phyloP scores from a whole-genome alignment of 2,329 filamentous ascomycete genomes.

The Claviceps digitariae region DNA sequence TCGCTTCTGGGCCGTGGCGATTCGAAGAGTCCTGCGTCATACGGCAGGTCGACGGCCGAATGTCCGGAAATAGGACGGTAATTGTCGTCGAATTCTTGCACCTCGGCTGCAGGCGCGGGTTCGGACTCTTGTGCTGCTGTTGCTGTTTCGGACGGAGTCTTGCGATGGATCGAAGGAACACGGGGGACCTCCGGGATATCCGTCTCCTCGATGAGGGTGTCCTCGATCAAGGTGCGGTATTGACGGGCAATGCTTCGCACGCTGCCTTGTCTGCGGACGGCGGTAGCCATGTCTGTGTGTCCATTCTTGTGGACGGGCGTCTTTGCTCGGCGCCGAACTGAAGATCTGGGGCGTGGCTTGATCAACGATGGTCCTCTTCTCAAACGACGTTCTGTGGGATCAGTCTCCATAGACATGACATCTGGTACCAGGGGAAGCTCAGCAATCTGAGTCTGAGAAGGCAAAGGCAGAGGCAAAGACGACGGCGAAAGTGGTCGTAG shows the following conservation, averaged over 20 bases:
- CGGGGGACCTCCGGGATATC: constrained; percentile 19
- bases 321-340: constrained; percentile 28
- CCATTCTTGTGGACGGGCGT: constrained; percentile 37
- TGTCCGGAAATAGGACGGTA: constrained; percentile 1
- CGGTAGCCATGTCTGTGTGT: constrained; percentile 28
- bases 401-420: background rate
- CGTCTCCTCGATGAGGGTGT: constrained; percentile 5
- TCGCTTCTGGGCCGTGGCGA: background rate
- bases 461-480: background rate
- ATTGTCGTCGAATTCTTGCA: background rate
- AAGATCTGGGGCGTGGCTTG: constrained; percentile 1
- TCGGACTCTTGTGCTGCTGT: too few species aligned
- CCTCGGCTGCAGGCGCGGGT: background rate
- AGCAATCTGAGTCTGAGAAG: background rate
- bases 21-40: background rate
- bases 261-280: constrained; percentile 23
- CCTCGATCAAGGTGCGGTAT: constrained; percentile 32
- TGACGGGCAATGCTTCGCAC: constrained; percentile 37
- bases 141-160: background rate
- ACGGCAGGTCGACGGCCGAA: background rate
- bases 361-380: constrained; percentile 3
- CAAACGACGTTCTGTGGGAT: background rate
- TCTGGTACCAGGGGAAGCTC: background rate
- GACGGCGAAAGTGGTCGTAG: background rate
- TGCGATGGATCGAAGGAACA: constrained; percentile 14